A percentile compares a stretch with the other conserved stretches of the same genome.
Conservation (phyloP, 2,329 filamentous ascomycete species). For the Coniella vitis region DNA sequence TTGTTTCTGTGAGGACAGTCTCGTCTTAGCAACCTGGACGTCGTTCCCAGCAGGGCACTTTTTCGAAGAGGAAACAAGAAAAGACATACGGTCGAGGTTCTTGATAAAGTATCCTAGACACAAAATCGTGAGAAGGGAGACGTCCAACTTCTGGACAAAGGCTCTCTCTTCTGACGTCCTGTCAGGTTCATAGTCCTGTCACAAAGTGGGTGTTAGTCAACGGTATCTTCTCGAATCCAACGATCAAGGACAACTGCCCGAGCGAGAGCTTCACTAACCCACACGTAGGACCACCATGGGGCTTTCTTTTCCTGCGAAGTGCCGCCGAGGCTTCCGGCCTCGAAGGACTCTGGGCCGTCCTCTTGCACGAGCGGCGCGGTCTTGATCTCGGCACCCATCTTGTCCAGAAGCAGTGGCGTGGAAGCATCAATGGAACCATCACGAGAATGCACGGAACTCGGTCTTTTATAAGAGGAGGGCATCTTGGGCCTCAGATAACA, state of each 20-base stretch:
- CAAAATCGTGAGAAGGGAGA: slow-evolving; percentile 29
- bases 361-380: slow-evolving; percentile 3
- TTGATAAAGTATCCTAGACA: slow-evolving; percentile 34
- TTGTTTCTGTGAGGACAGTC: slow-evolving; percentile 1
- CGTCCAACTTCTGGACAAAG: slow-evolving; percentile 28
- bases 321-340: not conserved
- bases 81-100: slow-evolving; percentile 24
- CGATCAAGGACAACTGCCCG: too few relatives aligned
- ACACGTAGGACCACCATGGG: slow-evolving; percentile 16
- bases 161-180: slow-evolving; percentile 26
- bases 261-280: slow-evolving; percentile 1
- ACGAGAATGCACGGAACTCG: not conserved
- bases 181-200: slow-evolving; percentile 14
- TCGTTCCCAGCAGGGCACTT: too few relatives aligned
- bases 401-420: slow-evolving; percentile 11
- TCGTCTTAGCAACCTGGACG: not conserved
- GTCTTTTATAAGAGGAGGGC: slow-evolving; percentile 7
- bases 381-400: slow-evolving; percentile 10
- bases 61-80: not conserved
- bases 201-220: not conserved
- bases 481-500: not conserved
- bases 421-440: slow-evolving; percentile 1
- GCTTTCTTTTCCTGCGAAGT: not conserved
- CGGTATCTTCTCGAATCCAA: not conserved
- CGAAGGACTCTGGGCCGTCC: not conserved